Percentiles rank a stretch among this genome's conserved stretches.
phyloP scores from a whole-genome alignment of 352 stramenopile genomes.

The Globisporangium carolinianum region DNA sequence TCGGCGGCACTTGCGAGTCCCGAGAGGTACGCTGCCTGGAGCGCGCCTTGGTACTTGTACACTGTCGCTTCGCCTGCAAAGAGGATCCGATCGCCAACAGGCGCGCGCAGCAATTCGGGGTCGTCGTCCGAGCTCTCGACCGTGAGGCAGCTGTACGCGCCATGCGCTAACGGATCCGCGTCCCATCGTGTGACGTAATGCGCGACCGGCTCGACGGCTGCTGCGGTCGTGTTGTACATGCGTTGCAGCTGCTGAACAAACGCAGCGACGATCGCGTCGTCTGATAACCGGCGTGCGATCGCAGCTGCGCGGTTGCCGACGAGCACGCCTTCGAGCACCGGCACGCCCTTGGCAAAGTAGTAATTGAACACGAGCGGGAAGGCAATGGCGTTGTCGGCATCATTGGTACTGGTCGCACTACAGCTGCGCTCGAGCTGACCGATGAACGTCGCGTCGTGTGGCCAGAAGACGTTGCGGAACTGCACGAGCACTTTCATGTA shows the following conservation, averaged over 20 bases:
- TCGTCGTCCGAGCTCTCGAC: conserved; percentile 55
- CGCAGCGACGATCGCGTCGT: conserved; percentile 33
- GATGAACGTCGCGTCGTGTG: conserved; percentile 34
- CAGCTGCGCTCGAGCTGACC: conserved; percentile 17
- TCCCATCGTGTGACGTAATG: conserved; percentile 65
- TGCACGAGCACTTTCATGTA: conserved; percentile 77
- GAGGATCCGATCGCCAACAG: conserved; percentile 31
- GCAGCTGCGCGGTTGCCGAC: conserved; percentile 31
- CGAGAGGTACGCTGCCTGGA: conserved; percentile 60
- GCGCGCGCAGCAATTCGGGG: conserved; percentile 37
- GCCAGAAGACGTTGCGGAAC: conserved; percentile 62
- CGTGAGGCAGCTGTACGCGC: conserved; percentile 58
- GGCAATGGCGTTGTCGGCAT: conserved; percentile 10
- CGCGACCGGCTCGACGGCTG: conserved; percentile 25
- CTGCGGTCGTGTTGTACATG: conserved; percentile 23
- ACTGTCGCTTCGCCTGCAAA: conserved; percentile 68
- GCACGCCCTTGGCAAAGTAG: conserved; percentile 34
- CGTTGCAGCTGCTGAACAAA: conserved; percentile 39
- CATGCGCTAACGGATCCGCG: conserved; percentile 41
- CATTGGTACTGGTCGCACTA: conserved; percentile 1
- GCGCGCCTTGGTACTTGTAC: conserved; percentile 57
- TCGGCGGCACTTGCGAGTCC: conserved; percentile 5
- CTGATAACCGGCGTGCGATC: conserved; percentile 27
- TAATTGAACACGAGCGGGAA: conserved; percentile 68
- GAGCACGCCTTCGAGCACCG: conserved; percentile 52